phyloP scores from a whole-genome alignment of 805 yeast species.

The Kodamaea laetipori region DNA sequence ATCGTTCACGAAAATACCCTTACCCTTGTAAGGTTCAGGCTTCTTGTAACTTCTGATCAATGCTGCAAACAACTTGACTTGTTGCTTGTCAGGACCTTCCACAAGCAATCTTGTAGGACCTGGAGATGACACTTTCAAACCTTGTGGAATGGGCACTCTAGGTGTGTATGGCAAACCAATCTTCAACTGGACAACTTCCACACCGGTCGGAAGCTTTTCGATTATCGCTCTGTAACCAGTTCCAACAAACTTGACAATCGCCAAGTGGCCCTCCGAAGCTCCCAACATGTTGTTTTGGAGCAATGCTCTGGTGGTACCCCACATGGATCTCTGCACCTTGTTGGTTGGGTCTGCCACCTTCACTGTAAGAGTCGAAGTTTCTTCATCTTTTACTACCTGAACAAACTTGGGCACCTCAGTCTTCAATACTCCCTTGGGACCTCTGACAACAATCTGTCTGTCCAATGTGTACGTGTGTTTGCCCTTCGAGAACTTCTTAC shows the following conservation, averaged over 20 bases:
- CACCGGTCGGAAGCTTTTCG: slow-evolving; percentile 53
- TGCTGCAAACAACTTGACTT: slow-evolving; percentile 86
- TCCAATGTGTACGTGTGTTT: slow-evolving; percentile 58
- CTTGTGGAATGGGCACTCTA: slow-evolving; percentile 74
- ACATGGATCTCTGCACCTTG: slow-evolving; percentile 78
- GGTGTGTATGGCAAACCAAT: slow-evolving; percentile 87
- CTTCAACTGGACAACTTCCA: slow-evolving; percentile 68
- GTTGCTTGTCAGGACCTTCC: slow-evolving; percentile 87
- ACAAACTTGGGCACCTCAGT: slow-evolving; percentile 76
- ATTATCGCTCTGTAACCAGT: slow-evolving; percentile 93
- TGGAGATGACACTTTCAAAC: slow-evolving; percentile 73
- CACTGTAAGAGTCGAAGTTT: slow-evolving; percentile 47
- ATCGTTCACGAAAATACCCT: slow-evolving; percentile 89
- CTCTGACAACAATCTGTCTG: slow-evolving; percentile 60
- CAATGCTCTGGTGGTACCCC: slow-evolving; percentile 91
- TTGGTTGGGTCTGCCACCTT: slow-evolving; percentile 56
- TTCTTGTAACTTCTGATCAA: slow-evolving; percentile 82
- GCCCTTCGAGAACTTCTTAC: slow-evolving; percentile 68
- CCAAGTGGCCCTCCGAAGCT: slow-evolving; percentile 89
- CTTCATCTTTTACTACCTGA: slow-evolving; percentile 37
- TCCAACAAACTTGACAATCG: slow-evolving; percentile 87
- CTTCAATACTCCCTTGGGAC: slow-evolving; percentile 74
- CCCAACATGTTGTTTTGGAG: slow-evolving; percentile 81
- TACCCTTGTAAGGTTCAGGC: slow-evolving; percentile 98
- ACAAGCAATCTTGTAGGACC: slow-evolving; percentile 81